These are phyloP conservation scores for Dacryopinax spathularia DNA, from an alignment of 768 basidiomycete genomes.

Conservation along the genomic window DNA sequence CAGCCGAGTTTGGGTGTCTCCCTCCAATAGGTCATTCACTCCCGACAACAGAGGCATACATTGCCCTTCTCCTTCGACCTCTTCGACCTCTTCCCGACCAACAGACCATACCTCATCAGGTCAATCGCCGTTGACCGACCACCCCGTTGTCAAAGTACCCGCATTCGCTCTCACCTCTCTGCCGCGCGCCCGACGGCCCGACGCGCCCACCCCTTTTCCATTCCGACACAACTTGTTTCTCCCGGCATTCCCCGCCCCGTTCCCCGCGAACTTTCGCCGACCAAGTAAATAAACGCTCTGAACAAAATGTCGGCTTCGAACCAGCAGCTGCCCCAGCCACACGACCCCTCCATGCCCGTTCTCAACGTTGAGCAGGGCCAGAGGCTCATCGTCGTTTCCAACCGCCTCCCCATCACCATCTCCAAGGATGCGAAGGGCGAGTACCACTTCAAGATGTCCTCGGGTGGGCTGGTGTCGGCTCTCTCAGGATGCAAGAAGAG, in stretches of 20 bases:
- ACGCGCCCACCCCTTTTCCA: too few species aligned
- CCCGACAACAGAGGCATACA: too few species aligned
- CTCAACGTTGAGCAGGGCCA: slow-evolving; percentile 11
- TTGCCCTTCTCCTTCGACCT: too few species aligned
- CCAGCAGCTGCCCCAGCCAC: neutral
- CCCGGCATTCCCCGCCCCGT: neutral
- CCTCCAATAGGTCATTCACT: too few species aligned
- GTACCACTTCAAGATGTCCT: slow-evolving; percentile 99
- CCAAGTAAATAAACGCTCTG: neutral
- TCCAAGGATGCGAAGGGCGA: slow-evolving; percentile 82
- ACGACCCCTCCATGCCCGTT: neutral
- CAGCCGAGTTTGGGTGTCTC: too few species aligned
- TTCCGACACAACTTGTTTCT: too few species aligned
- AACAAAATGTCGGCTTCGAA: neutral
- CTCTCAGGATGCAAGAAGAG: slow-evolving; percentile 97
- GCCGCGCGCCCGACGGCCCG: neutral
- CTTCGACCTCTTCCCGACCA: too few species aligned
- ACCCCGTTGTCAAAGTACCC: too few species aligned
- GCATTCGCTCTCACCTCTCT: neutral
- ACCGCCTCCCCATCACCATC: slow-evolving; percentile 90
- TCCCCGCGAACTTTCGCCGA: neutral
- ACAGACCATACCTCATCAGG: too few species aligned
- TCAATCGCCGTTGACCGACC: too few species aligned
- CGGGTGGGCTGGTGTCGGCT: slow-evolving; percentile 92
- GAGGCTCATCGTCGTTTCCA: slow-evolving; percentile 89